These are phyloP conservation scores for Chlamydomonas sp. DNA, from an alignment of 139 green algal species.

Conservation along the genomic window DNA sequence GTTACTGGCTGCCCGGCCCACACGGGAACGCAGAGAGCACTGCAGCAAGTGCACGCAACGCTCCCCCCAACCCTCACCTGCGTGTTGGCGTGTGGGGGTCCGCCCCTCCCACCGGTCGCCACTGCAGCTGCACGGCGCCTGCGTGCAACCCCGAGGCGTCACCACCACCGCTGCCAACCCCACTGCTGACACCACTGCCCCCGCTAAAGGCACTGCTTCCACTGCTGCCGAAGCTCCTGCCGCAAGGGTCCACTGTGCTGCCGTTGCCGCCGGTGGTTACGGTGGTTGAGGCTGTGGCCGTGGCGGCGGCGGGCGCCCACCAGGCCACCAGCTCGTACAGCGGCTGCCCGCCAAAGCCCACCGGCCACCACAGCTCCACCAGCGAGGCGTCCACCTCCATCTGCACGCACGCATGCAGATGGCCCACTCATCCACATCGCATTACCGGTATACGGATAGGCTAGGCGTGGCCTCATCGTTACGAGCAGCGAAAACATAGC, in stretches of 20 bases:
- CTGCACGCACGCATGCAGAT: not conserved
- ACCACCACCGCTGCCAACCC: not conserved
- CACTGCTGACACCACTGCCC: not conserved
- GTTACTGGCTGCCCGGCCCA: too few relatives aligned
- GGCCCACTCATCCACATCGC: too few relatives aligned
- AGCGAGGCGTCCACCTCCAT: not conserved
- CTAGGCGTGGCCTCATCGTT: too few relatives aligned
- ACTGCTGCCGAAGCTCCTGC: not conserved
- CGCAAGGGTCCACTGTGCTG: not conserved
- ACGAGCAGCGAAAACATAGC: too few relatives aligned
- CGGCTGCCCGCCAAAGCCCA: slow-evolving; percentile 43
- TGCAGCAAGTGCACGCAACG: too few relatives aligned
- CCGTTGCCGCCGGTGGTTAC: not conserved
- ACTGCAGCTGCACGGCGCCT: not conserved
- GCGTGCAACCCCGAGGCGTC: not conserved
- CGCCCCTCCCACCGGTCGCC: not conserved
- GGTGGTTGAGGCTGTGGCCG: not conserved
- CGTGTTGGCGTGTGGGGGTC: not conserved
- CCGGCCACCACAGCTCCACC: slow-evolving; percentile 55
- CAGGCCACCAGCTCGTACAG: slow-evolving; percentile 42
- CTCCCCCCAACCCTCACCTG: too few relatives aligned
- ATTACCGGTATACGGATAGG: too few relatives aligned
- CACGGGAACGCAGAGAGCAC: too few relatives aligned
- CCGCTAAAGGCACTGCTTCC: not conserved
- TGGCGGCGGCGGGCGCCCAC: slow-evolving; percentile 4